Evolutionary conservation across 2,329 filamentous ascomycete genomes (phyloP), one percentile per base, ranked within the genome.

Genomic region (Aspergillus udagawae): DNA sequence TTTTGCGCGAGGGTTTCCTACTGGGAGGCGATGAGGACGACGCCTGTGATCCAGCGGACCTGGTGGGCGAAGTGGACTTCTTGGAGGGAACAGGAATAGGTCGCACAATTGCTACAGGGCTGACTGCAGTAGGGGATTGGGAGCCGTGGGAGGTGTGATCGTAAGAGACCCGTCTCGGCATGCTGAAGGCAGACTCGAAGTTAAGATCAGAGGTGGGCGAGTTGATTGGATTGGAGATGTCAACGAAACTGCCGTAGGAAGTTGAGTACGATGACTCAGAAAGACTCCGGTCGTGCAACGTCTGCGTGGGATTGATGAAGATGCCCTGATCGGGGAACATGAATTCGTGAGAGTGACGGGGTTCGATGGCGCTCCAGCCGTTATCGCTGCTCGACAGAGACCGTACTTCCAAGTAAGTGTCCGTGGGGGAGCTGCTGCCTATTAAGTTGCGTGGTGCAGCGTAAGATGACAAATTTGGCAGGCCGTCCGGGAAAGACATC

Each of bases 291-390:
- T 96, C 83, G 77, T 97, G 93, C 52, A 97, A 80, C 1, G 92
- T 95, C 77, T 96, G 90, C 60, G 88, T 86, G 1, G 93, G 93
- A 75, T 97, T 96, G 80, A 96, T 95, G 69, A 96, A 92, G 63
- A 90, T 87, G 14, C 79, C 78, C 57, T 77, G 78, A 44, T 87
- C 80, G 49, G 83, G 80, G 65, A 82, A 82, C 51, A 83, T 85
- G 35, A 84, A 82, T 64, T 93, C 89, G 64, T 89, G 86, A 41
- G 87, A 88, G 60, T 85, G 87, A 58, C 87, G 87, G 70, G 86
- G 84, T 63, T 94, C 90, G 56, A 97, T 86, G 63, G 89, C 84
- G 52, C 85, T 86, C 92, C 92, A 97, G 57, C 91, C 90, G 65
- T 92, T 90, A 66, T 95, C 92, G 68, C 89, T 90, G 63, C 83